Evolutionary conservation across 352 stramenopile genomes (phyloP).

Genomic region (Phytophthora brassicae): DNA sequence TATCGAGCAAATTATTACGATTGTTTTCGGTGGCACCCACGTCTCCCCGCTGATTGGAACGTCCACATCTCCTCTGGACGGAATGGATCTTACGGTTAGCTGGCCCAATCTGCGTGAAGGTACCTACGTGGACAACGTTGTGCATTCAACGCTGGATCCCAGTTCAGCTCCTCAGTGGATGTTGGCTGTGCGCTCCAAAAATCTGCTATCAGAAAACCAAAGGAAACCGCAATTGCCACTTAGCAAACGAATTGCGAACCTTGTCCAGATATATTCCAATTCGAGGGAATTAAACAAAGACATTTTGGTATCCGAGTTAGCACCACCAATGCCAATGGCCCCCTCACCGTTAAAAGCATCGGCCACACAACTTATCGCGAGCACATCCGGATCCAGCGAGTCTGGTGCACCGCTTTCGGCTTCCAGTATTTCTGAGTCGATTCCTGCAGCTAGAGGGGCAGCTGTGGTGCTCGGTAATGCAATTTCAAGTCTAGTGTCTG

Average conservation of each 20-base stretch:
- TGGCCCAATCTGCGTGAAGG: constrained; percentile 80
- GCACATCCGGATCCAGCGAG: constrained; percentile 1
- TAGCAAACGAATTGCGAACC: constrained; percentile 64
- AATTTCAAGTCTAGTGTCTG: constrained; percentile 70
- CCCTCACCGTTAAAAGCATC: constrained; percentile 20
- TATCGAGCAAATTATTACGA: constrained; percentile 30
- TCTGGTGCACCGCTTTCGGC: neutral
- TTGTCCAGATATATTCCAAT: constrained; percentile 78
- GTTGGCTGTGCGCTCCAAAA: constrained; percentile 49
- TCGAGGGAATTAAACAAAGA: constrained; percentile 66
- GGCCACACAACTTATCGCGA: neutral
- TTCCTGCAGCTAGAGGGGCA: constrained; percentile 68
- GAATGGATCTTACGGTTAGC: constrained; percentile 58
- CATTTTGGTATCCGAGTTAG: constrained; percentile 73
- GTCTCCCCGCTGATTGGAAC: constrained; percentile 39
- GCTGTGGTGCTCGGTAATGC: constrained; percentile 71
- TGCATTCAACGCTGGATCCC: constrained; percentile 78
- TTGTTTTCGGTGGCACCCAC: constrained; percentile 40
- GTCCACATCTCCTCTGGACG: constrained; percentile 42
- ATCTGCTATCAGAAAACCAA: constrained; percentile 42
- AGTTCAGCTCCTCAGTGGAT: constrained; percentile 67
- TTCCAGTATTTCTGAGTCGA: constrained; percentile 41
- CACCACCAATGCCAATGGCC: constrained; percentile 43
- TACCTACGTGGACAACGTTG: constrained; percentile 82
- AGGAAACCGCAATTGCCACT: constrained; percentile 61